phyloP scores from a whole-genome alignment of 1,139 yeast genomes.

The Yamadazyma siamensis region DNA sequence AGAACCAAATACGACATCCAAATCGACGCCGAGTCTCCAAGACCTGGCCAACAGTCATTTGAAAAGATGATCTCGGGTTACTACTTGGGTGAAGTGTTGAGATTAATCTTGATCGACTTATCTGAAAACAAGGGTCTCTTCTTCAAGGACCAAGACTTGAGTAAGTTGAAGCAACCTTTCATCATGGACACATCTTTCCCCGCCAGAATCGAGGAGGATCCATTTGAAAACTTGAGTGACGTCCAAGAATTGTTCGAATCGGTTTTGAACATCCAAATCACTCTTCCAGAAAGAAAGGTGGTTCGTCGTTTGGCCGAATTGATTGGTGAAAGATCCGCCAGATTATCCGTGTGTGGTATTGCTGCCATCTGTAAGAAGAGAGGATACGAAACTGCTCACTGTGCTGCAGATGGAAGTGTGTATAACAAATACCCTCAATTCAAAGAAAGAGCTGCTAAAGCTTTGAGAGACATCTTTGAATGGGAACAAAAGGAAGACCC shows the following conservation, averaged over 20 bases:
- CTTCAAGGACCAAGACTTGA: constrained; percentile 65
- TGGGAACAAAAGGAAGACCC: constrained; percentile 77
- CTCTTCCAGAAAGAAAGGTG: constrained; percentile 75
- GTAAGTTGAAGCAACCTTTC: constrained; percentile 56
- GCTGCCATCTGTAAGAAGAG: constrained; percentile 93
- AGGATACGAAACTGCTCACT: constrained; percentile 71
- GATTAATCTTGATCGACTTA: constrained; percentile 77
- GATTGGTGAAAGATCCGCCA: constrained; percentile 89
- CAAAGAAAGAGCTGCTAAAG: constrained; percentile 84
- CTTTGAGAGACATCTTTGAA: constrained; percentile 83
- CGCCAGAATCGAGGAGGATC: constrained; percentile 84
- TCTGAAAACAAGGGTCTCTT: constrained; percentile 56
- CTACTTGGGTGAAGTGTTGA: constrained; percentile 88
- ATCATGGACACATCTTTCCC: constrained; percentile 88
- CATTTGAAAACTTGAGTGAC: constrained; percentile 78
- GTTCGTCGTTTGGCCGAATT: constrained; percentile 82
- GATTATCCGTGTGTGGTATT: constrained; percentile 91
- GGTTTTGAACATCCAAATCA: constrained; percentile 60
- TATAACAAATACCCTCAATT: constrained; percentile 91
- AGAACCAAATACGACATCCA: constrained; percentile 82
- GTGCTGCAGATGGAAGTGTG: constrained; percentile 98
- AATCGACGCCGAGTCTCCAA: constrained; percentile 84
- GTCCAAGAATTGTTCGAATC: constrained; percentile 63
- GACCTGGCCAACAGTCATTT: constrained; percentile 94
- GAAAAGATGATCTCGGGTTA: constrained; percentile 98